Evolutionary conservation across 306 rosid species (phyloP).

Genomic region (Glycine soja): DNA sequence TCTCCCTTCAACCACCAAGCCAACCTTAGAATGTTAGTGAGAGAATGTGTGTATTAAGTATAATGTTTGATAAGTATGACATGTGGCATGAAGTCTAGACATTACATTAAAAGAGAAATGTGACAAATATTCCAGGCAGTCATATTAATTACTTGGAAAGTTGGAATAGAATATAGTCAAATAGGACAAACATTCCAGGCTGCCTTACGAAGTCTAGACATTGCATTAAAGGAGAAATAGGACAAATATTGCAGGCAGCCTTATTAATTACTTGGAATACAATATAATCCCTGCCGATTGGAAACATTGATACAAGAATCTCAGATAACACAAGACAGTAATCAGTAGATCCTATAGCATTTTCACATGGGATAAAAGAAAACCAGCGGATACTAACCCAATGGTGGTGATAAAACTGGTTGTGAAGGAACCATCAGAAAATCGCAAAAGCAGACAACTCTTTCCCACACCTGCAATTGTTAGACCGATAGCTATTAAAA

Average conservation of each 20-base stretch:
- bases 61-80: slow-evolving; percentile 12
- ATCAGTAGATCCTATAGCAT: slow-evolving; percentile 16
- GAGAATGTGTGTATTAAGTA: slow-evolving; percentile 5
- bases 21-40: neutral
- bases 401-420: slow-evolving; percentile 82
- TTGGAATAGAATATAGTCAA: too few relatives aligned
- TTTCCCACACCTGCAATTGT: slow-evolving; percentile 78
- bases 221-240: too few relatives aligned
- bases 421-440: slow-evolving; percentile 89
- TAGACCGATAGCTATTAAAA: slow-evolving; percentile 28
- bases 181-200: too few relatives aligned
- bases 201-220: too few relatives aligned
- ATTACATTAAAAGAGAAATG: too few relatives aligned
- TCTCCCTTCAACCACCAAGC: too few relatives aligned
- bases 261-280: neutral
- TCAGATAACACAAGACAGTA: neutral
- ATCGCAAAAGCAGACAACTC: slow-evolving; percentile 86
- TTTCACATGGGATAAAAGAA: neutral
- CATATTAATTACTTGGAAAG: too few relatives aligned
- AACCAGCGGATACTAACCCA: slow-evolving; percentile 64
- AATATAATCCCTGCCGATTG: neutral
- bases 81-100: neutral
- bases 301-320: neutral
- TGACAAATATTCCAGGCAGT: too few relatives aligned
- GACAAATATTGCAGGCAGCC: neutral